phyloP scores from a whole-genome alignment of 352 stramenopile species.

The Phytopythium mirpurense region DNA sequence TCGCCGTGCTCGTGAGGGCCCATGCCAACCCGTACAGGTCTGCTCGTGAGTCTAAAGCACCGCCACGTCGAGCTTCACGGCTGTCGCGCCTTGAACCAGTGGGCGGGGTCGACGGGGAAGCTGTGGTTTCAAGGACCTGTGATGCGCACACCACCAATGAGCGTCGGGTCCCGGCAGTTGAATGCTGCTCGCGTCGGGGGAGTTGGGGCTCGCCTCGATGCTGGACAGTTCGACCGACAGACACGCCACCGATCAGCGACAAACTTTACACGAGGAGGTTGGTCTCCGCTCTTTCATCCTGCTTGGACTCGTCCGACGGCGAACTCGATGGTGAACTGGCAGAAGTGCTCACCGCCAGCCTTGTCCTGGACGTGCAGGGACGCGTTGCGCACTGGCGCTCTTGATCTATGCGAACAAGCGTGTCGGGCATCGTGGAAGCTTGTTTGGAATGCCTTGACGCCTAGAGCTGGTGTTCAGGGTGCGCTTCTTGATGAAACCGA shows the following conservation, averaged over 20 bases:
- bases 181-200: conserved; percentile 31
- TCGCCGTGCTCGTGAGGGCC: too few species aligned
- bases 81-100: too few species aligned
- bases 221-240: conserved; percentile 16
- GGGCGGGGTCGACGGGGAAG: too few species aligned
- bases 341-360: conserved; percentile 38
- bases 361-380: conserved; percentile 43
- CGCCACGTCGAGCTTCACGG: too few species aligned
- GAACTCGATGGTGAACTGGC: conserved; percentile 36
- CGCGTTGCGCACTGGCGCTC: conserved; percentile 15
- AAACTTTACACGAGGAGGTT: conserved; percentile 24
- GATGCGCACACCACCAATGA: conserved; percentile 29
- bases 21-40: too few species aligned
- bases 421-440: too few species aligned
- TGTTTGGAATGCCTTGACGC: too few species aligned
- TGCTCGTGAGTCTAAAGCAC: too few species aligned
- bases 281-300: conserved; percentile 2
- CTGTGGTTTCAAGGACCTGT: too few species aligned
- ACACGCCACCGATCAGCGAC: conserved; percentile 25
- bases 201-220: conserved; percentile 14
- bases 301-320: conserved; percentile 14
- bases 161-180: conserved; percentile 25
- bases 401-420: conserved; percentile 37
- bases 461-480: too few species aligned
- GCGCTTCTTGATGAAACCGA: too few species aligned